A percentile compares a stretch with the other conserved stretches of the same genome.
These are phyloP conservation scores for Fusarium ambrosium DNA, from an alignment of 2,329 filamentous ascomycete species.

Conservation along the genomic window DNA sequence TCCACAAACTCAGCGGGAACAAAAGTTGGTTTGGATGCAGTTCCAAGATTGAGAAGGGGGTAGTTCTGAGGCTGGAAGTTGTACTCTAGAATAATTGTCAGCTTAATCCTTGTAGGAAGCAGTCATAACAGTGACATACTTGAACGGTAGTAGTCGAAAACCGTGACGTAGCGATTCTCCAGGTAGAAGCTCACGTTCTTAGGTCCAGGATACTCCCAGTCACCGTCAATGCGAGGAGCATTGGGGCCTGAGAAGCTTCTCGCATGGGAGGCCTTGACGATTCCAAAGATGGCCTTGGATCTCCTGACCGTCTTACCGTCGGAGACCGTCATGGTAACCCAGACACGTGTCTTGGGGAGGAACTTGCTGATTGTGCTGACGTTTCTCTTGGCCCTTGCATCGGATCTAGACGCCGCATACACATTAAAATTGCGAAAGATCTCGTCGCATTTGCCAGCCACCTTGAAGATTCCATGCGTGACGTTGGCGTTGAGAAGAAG, in stretches of 20 bases:
- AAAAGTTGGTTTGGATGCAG: conserved; percentile 68
- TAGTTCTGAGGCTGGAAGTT: conserved; percentile 52
- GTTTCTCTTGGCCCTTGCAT: conserved; percentile 19
- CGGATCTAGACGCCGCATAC: conserved; percentile 14
- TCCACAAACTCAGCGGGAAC: conserved; percentile 76
- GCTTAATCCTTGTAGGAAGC: neutral
- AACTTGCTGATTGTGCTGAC: conserved; percentile 53
- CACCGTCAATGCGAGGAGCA: conserved; percentile 39
- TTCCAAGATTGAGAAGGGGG: conserved; percentile 78
- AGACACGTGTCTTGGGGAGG: conserved; percentile 56
- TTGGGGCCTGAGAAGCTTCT: conserved; percentile 29
- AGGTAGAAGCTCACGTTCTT: conserved; percentile 51
- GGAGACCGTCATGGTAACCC: conserved; percentile 49
- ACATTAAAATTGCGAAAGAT: conserved; percentile 50
- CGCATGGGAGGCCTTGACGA: conserved; percentile 46
- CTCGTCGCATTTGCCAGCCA: conserved; percentile 51
- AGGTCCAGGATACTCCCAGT: conserved; percentile 51
- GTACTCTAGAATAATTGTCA: conserved; percentile 51
- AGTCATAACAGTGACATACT: conserved; percentile 49
- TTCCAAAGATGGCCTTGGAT: conserved; percentile 47
- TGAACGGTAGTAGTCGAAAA: conserved; percentile 60
- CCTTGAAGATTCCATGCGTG: conserved; percentile 66
- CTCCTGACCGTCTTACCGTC: conserved; percentile 49
- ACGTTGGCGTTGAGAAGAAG: conserved; percentile 69
- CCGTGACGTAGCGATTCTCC: conserved; percentile 51